phyloP scores from a whole-genome alignment of 768 basidiomycete species.

The Russula foetens region DNA sequence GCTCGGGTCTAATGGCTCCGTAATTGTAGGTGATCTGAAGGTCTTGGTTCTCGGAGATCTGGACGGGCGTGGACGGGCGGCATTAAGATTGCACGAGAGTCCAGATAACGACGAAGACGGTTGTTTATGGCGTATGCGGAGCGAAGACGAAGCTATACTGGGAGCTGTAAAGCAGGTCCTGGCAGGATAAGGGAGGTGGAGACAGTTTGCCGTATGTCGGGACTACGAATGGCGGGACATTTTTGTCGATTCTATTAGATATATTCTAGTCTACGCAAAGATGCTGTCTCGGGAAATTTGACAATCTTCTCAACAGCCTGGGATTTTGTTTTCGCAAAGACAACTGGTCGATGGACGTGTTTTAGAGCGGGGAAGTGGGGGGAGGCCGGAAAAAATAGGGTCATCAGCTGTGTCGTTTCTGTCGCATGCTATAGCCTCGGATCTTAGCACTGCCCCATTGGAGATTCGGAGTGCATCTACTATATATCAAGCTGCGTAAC shows the following conservation, averaged over 20 bases:
- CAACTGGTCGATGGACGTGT: no score
- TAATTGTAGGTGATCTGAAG: slow-evolving; percentile 56
- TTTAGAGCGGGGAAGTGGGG: no score
- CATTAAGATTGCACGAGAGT: slow-evolving; percentile 50
- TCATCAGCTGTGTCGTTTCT: no score
- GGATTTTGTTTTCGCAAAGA: no score
- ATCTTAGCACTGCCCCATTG: no score
- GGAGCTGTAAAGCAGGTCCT: slow-evolving; percentile 38
- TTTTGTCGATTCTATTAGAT: background rate
- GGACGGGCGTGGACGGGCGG: slow-evolving; percentile 25
- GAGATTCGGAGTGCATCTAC: no score
- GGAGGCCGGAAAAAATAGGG: no score
- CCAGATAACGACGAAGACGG: slow-evolving; percentile 46
- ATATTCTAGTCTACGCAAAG: no score
- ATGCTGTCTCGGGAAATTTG: no score
- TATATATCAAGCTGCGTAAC: no score
- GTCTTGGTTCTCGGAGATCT: slow-evolving; percentile 35
- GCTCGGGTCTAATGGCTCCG: background rate
- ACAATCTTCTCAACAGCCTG: no score
- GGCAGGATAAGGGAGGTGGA: slow-evolving; percentile 17
- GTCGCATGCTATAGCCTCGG: no score
- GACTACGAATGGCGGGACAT: background rate
- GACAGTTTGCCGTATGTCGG: background rate
- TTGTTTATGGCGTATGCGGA: slow-evolving; percentile 64
- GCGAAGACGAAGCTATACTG: slow-evolving; percentile 38